Base-by-base conservation (phyloP, 1,139 yeast genomes). In the Taphrina flavorubra region DNA sequence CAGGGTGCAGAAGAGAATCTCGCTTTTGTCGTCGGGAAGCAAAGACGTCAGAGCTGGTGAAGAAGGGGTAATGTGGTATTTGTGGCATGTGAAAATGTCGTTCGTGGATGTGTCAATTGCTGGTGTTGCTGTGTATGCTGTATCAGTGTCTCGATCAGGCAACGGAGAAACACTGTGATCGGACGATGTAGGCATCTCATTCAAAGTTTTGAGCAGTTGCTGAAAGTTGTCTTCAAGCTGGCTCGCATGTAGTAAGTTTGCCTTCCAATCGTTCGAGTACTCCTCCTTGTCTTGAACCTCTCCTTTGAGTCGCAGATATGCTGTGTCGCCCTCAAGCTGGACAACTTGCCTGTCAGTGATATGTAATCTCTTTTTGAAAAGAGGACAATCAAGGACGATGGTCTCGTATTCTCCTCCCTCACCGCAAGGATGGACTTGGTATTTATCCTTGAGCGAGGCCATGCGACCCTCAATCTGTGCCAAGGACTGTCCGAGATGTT, bases 381-480 rank as follows among this genome's bases (percentile, higher is more conserved):
- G 87, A 0, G 97, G 96, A 1, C 96, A 90, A 77, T 94, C 97
- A 40, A 94, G 81, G 1, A 94, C 98, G 73, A 92, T 80, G 0
- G 97, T 88, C 76, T 94, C 99, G 77, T 92, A 94, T 77, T 94
- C 99, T 0, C 99, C 99, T 25, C 99, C 99, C 80, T 94, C 99
- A 8, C 99, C 99, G 80, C 99, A 94, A 0, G 94, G 86, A 77
- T 94, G 97, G 10, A 92, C 90, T 1, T 92, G 96, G 77, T 86
- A 92, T 78, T 80, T 79, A 11, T 77, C 73, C 75, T 92, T 89
- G 72, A 92, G 80, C 51, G 81, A 81, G 11, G 83, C 74, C 75
- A 94, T 78, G 0, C 81, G 83, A 0, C 91, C 88, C 69, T 84
- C 84, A 73, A 89, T 80, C 72, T 89, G 84, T 1, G 81, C 83